Conservation (phyloP, 2,329 filamentous ascomycete species). For the Penicillium brevicompactum region DNA sequence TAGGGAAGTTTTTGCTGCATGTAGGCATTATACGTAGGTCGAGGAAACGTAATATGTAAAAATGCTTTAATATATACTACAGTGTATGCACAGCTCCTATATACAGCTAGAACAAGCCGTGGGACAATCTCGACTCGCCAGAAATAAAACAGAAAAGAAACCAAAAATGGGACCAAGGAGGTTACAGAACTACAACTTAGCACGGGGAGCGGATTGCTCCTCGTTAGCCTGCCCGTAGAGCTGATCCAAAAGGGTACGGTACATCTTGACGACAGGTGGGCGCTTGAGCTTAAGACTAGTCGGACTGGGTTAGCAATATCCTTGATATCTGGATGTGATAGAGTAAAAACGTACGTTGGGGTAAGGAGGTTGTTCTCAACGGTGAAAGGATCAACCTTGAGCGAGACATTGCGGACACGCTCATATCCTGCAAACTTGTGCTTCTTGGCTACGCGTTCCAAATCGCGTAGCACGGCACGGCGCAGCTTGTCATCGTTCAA, state of each 20-base stretch:
- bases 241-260: constrained; percentile 59
- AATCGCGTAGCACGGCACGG: constrained; percentile 73
- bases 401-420: constrained; percentile 70
- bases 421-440: constrained; percentile 93
- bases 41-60: neutral
- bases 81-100: constrained; percentile 11
- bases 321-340: neutral
- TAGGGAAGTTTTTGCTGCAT: too few species aligned
- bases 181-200: constrained; percentile 39
- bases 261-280: constrained; percentile 66
- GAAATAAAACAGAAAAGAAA: neutral
- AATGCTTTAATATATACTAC: constrained; percentile 17
- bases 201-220: constrained; percentile 39
- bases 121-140: constrained; percentile 5
- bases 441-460: constrained; percentile 76
- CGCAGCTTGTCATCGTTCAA: constrained; percentile 70
- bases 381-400: constrained; percentile 87
- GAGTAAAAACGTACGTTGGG: constrained; percentile 44
- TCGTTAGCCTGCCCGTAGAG: constrained; percentile 61
- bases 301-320: constrained; percentile 20
- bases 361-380: constrained; percentile 82
- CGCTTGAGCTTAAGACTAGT: constrained; percentile 70
- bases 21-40: too few species aligned
- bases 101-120: constrained; percentile 7
- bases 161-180: neutral